Evolutionary conservation across 805 yeast species (phyloP).

Genomic region (Candida arabinofermentans): DNA sequence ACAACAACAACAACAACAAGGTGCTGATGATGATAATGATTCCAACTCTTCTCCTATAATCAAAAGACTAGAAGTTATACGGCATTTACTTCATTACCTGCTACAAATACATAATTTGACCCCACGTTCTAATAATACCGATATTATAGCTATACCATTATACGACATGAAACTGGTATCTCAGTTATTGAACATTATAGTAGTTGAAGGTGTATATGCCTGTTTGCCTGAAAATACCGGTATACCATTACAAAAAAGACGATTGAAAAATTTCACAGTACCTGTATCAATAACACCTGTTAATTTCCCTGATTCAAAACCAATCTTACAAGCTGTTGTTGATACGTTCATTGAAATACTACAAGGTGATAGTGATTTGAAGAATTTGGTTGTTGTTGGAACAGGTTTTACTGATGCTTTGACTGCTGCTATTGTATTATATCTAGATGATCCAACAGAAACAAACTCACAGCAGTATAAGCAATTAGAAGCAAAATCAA

Average conservation of each 20-base stretch:
- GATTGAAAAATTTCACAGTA: conserved; percentile 43
- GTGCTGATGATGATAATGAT: neutral
- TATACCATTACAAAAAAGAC: conserved; percentile 58
- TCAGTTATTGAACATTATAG: conserved; percentile 55
- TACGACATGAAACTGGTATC: conserved; percentile 81
- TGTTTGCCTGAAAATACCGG: conserved; percentile 54
- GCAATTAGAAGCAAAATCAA: conserved; percentile 41
- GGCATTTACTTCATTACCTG: conserved; percentile 35
- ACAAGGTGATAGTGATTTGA: conserved; percentile 42
- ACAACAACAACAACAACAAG: neutral
- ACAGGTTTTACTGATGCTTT: conserved; percentile 63
- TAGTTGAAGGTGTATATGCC: conserved; percentile 70
- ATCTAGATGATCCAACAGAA: conserved; percentile 30
- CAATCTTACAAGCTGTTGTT: conserved; percentile 24
- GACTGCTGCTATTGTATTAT: conserved; percentile 43
- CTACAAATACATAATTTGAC: conserved; percentile 37
- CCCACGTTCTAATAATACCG: conserved; percentile 24
- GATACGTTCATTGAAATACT: conserved; percentile 34
- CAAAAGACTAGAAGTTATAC: conserved; percentile 28
- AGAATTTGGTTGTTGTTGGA: conserved; percentile 54
- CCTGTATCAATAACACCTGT: conserved; percentile 22
- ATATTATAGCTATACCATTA: conserved; percentile 63
- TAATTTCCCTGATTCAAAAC: conserved; percentile 12
- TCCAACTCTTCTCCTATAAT: conserved; percentile 1
- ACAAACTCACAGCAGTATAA: conserved; percentile 11